These are phyloP conservation scores for Ogataea nonfermentans DNA, from an alignment of 805 yeast species.

Conservation along the genomic window DNA sequence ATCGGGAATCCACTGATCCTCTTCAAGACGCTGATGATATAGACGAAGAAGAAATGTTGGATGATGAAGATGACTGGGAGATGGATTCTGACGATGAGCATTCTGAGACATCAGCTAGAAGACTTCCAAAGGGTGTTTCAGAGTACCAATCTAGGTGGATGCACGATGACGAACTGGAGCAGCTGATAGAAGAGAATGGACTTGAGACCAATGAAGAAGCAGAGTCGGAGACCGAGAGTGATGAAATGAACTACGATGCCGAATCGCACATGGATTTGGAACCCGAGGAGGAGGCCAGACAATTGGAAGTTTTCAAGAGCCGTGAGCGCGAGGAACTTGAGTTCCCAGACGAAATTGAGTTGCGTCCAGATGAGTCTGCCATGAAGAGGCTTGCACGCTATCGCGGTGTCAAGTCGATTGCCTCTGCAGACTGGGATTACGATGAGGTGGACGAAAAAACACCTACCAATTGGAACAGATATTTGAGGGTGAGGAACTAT, in stretches of 20 bases:
- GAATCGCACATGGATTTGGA: conserved; percentile 72
- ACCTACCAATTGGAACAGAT: conserved; percentile 76
- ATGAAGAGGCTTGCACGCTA: conserved; percentile 72
- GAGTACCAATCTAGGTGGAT: conserved; percentile 78
- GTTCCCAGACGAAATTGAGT: conserved; percentile 93
- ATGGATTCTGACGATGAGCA: conserved; percentile 25
- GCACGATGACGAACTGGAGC: conserved; percentile 55
- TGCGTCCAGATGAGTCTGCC: conserved; percentile 73
- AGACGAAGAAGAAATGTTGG: conserved; percentile 29
- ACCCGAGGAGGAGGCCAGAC: conserved; percentile 81
- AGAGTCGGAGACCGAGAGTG: conserved; percentile 40
- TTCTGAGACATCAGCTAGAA: conserved; percentile 33
- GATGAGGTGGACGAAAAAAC: conserved; percentile 72
- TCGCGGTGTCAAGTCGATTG: conserved; percentile 82
- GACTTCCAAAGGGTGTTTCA: conserved; percentile 68
- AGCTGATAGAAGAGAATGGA: conserved; percentile 39
- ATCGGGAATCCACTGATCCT: conserved; percentile 59
- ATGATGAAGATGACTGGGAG: conserved; percentile 37
- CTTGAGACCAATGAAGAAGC: conserved; percentile 40
- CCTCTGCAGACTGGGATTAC: conserved; percentile 81
- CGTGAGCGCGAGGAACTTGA: conserved; percentile 81
- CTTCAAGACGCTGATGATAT: conserved; percentile 53
- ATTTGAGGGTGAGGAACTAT: conserved; percentile 72
- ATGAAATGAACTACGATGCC: conserved; percentile 35
- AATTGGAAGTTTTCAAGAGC: conserved; percentile 63